Evolutionary conservation across 495 filamentous ascomycete species (phyloP), one percentile per base, ranked within the genome.

Genomic region (Umbilicaria muhlenbergii): DNA sequence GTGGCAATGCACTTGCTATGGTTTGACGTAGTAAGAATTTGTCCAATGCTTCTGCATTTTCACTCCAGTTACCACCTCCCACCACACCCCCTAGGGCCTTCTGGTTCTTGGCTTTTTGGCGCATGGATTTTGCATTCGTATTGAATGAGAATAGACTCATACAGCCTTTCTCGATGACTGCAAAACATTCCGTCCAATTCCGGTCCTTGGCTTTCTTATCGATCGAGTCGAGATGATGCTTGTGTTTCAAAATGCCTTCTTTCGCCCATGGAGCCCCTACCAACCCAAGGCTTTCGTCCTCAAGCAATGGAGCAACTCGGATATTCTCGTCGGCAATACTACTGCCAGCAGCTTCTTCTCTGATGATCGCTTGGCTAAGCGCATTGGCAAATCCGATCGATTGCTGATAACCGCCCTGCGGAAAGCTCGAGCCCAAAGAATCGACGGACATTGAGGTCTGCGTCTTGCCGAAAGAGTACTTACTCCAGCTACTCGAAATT

Each of bases 331-430:
- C 56, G n/a, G 48, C 50, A 14, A 45, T 51, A 52, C 74, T 65
- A 50, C 62, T 52, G 55, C 69, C 60, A 6, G 77, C 69, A 36
- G 74, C 70, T 51, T 96, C 91, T 55, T 95, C 92, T 16, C 92
- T 80, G 47, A 94, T 94, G 52, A 96, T 98, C 14, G 91, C 91
- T 55, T 93, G 92, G 50, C 84, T 93, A 2, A 99, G 72, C 13
- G 91, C 91, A 62, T 94, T 96, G 34, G 92, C 91, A 56, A 99
- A 99, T 0, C 91, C 91, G 53, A 99, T 94, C 0, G 87, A 92
- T 55, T 93, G 87, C 53, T 94, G 86, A 54, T 88, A 95, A 52
- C 92, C 91, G 18, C 78, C 78, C 21, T 77, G 77, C 2, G 78
- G 79, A 59, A 77, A 84, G n/a, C 74, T 70, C 1, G 83, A 88